These are phyloP conservation scores for Takakia lepidozioides DNA, from an alignment of 225 moss, liverwort and hornwort species.

Conservation along the genomic window DNA sequence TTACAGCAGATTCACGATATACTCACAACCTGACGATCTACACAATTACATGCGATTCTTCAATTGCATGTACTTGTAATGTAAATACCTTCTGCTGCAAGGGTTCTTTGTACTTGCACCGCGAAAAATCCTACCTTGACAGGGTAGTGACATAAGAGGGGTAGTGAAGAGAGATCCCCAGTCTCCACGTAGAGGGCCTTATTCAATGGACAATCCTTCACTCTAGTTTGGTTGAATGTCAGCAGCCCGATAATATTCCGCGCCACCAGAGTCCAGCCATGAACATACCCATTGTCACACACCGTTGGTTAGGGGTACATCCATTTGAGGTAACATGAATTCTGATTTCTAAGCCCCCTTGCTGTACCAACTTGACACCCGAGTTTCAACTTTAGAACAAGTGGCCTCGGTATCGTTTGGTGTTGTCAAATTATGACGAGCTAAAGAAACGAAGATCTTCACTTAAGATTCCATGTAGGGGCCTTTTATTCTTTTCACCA, in stretches of 20 bases:
- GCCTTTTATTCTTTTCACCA: too few species aligned
- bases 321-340: background rate
- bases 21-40: constrained; percentile 27
- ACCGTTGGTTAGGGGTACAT: too few species aligned
- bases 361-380: background rate
- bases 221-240: constrained; percentile 7
- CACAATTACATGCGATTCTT: background rate
- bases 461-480: too few species aligned
- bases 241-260: too few species aligned
- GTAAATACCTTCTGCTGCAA: background rate
- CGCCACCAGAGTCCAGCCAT: background rate
- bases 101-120: background rate
- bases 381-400: background rate
- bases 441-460: too few species aligned
- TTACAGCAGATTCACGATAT: background rate
- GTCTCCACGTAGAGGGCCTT: constrained; percentile 29
- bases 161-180: constrained; percentile 16
- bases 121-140: too few species aligned
- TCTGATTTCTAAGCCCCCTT: background rate
- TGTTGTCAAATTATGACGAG: too few species aligned
- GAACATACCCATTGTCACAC: too few species aligned
- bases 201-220: constrained; percentile 11
- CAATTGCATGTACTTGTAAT: background rate
- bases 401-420: too few species aligned
- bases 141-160: constrained; percentile 46